These are phyloP conservation scores for Lipomyces sp. DNA, from an alignment of 805 yeast species.

Conservation along the genomic window DNA sequence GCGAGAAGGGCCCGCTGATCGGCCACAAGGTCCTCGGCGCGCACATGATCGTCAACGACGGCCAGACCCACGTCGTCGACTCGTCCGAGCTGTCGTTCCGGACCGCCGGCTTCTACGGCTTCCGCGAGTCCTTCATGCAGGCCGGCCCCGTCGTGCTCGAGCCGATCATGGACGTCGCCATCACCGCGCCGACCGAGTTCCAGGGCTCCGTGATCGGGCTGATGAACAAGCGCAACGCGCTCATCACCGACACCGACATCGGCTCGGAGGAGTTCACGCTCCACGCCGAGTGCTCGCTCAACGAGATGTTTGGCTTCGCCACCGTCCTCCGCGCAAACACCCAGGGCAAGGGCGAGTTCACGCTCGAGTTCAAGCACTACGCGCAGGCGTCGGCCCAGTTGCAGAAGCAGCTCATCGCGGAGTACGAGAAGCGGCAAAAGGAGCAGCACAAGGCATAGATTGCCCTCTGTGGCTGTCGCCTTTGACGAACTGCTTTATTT, in stretches of 20 bases:
- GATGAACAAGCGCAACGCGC: constrained; percentile 86
- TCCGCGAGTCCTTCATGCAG: constrained; percentile 80
- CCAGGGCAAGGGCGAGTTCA: constrained; percentile 98
- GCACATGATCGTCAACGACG: constrained; percentile 91
- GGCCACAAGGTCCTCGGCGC: constrained; percentile 94
- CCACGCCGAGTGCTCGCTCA: constrained; percentile 92
- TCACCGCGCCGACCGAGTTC: constrained; percentile 93
- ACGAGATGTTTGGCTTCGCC: constrained; percentile 94
- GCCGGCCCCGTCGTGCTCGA: constrained; percentile 87
- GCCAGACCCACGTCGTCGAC: constrained; percentile 96
- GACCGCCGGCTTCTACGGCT: constrained; percentile 88
- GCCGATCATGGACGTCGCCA: constrained; percentile 92
- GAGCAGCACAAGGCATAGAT: not conserved
- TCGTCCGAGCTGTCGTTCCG: constrained; percentile 94
- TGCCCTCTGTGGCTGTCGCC: not conserved
- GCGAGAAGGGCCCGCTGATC: constrained; percentile 93
- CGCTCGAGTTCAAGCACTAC: constrained; percentile 90
- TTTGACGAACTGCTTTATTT: too few species aligned
- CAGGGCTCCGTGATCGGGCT: constrained; percentile 91
- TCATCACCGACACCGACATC: constrained; percentile 90
- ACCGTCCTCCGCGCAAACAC: constrained; percentile 93
- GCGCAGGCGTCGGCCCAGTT: constrained; percentile 86
- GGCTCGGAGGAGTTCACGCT: constrained; percentile 92
- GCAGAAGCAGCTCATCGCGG: constrained; percentile 86
- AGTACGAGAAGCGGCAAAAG: constrained; percentile 59